Conservation (phyloP, 306 rosid species). For the Spatholobus suberectus region DNA sequence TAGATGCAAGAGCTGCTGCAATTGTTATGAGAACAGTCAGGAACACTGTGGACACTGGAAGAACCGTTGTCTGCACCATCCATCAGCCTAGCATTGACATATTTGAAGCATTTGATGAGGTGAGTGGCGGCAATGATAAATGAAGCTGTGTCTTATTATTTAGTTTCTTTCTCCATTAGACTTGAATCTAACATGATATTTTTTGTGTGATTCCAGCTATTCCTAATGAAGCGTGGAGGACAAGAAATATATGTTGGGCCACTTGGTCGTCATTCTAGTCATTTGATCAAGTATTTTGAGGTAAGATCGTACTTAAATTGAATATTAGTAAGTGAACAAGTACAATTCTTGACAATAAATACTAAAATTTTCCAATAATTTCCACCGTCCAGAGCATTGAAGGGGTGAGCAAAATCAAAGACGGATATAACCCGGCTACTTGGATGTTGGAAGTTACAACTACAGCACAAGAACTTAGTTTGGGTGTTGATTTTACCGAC, state of each 20-base stretch:
- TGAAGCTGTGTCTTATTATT: not conserved
- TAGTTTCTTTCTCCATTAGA: constrained; percentile 24
- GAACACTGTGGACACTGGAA: constrained; percentile 84
- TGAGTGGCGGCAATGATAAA: constrained; percentile 9
- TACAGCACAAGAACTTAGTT: constrained; percentile 58
- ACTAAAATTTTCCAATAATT: constrained; percentile 10
- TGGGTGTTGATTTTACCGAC: constrained; percentile 67
- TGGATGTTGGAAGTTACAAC: constrained; percentile 89
- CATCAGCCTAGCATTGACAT: constrained; percentile 95
- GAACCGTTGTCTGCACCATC: constrained; percentile 92
- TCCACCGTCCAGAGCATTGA: constrained; percentile 50
- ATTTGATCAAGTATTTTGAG: constrained; percentile 63
- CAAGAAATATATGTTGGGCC: constrained; percentile 81
- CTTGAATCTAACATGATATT: constrained; percentile 11
- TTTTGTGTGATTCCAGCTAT: constrained; percentile 42
- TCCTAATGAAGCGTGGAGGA: constrained; percentile 77
- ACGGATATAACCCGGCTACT: constrained; percentile 88
- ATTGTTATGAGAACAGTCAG: constrained; percentile 91
- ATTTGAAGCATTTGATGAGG: constrained; percentile 79
- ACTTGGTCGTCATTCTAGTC: constrained; percentile 65
- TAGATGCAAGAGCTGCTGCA: constrained; percentile 94
- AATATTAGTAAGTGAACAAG: not conserved
- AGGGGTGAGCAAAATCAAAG: constrained; percentile 69
- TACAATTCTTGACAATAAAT: not conserved
- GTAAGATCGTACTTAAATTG: constrained; percentile 25